Base-by-base conservation (phyloP, 768 basidiomycete genomes). In the Podaxis pistillaris region DNA sequence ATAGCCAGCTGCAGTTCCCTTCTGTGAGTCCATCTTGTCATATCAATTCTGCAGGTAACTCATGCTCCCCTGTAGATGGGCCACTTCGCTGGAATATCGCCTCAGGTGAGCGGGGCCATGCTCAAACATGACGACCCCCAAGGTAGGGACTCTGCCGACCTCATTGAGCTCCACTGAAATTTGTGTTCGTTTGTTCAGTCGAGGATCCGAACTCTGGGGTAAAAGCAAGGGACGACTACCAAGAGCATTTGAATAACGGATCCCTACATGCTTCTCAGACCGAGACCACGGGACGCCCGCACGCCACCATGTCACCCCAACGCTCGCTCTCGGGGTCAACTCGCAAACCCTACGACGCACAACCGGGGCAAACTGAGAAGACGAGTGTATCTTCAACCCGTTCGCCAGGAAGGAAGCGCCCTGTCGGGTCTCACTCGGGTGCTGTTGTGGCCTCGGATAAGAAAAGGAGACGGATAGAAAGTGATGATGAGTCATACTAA, bases 1-100 rank as follows among this genome's bases (percentile, higher is more conserved):
- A 56, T 33, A 60, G 38, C 24, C 61, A 56, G 26, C 28, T 56
- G 15, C 44, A 24, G n/a, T 56, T 56, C 17, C 55, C 46, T 30
- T 50, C 53, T 15, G 61, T 62, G 33, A 11, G 54, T 56, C 24
- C n/a, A 1, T 51, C 19, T 40, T 6, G 2, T 60, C 44, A 11
- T 24, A 22, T 38, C 22, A 4, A 4, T 56, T 37, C 5, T 2
- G 19, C 26, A 17, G 37, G n/a, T 33, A 17, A 36, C 60, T 22
- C 22, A 50, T 59, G 5, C 15, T 53, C 24, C 30, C 11, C 24
- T 30, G 26, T 50, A 62, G 61, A 17, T 50, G 2, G 28, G 19
- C 12, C 47, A 47, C 17, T 62, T 62, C 24, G 22, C 46, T 13
- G 61, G 24, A 36, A 37, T 36, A 1, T 13, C 51, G 4, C 36